Evolutionary conservation across 2,329 filamentous ascomycete species (phyloP).

Genomic region (Claviceps fusiformis): DNA sequence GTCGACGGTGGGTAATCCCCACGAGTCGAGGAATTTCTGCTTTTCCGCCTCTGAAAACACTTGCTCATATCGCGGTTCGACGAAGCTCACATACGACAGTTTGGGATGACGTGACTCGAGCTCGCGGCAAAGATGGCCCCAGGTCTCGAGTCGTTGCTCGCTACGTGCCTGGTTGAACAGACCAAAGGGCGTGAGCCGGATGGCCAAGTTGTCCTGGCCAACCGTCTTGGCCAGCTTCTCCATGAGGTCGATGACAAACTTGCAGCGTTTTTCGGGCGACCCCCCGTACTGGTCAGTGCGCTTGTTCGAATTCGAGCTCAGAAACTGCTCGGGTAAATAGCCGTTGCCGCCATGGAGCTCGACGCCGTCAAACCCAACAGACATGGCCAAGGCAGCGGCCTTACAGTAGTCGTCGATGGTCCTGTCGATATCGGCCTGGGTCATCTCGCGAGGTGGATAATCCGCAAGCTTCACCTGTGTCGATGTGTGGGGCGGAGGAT

Average conservation of each 20-base stretch:
- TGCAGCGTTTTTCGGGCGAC: constrained; percentile 20
- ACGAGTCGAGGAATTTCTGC: constrained; percentile 31
- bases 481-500: constrained; percentile 20
- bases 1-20: constrained; percentile 31
- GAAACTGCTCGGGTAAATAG: constrained; percentile 26
- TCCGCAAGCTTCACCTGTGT: constrained; percentile 26
- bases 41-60: constrained; percentile 35
- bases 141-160: constrained; percentile 38
- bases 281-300: constrained; percentile 24
- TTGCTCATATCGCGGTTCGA: constrained; percentile 42
- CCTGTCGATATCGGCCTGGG: constrained; percentile 26
- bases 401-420: constrained; percentile 17
- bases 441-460: constrained; percentile 18
- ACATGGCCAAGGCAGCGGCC: constrained; percentile 31
- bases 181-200: constrained; percentile 34
- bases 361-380: constrained; percentile 35
- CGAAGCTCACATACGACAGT: constrained; percentile 40
- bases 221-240: constrained; percentile 26
- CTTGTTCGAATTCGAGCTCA: constrained; percentile 22
- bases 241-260: constrained; percentile 43
- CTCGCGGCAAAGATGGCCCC: constrained; percentile 33
- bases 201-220: constrained; percentile 30
- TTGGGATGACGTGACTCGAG: constrained; percentile 29
- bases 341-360: constrained; percentile 28
- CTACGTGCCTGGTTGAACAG: constrained; percentile 37